These are phyloP conservation scores for Mucor ambiguus DNA, from an alignment of 371 early-diverging fungal species.

Conservation along the genomic window DNA sequence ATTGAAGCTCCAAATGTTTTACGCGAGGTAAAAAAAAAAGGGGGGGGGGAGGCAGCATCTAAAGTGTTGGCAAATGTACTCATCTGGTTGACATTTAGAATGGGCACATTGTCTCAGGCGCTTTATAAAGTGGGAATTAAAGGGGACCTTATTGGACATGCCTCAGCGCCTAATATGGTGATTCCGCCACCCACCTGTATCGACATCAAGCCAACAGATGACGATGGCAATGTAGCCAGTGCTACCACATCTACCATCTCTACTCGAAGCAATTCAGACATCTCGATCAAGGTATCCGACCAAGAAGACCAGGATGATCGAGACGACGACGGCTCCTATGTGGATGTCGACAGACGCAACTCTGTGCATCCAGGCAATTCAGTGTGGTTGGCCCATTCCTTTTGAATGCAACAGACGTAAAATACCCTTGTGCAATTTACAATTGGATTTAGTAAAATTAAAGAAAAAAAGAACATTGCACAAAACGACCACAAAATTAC, in stretches of 20 bases:
- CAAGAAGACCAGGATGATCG: slow-evolving; percentile 5
- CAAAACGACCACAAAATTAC: slow-evolving; percentile 3
- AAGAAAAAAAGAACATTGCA: slow-evolving; percentile 14
- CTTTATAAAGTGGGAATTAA: slow-evolving; percentile 27
- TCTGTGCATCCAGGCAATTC: slow-evolving; percentile 28
- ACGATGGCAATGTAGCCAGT: not conserved
- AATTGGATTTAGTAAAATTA: not conserved
- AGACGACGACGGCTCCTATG: not conserved
- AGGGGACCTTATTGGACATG: slow-evolving; percentile 30
- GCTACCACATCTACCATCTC: not conserved
- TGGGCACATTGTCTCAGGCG: slow-evolving; percentile 37
- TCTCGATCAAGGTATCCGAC: slow-evolving; percentile 2
- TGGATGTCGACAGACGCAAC: not conserved
- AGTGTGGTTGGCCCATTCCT: slow-evolving; percentile 20
- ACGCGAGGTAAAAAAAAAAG: slow-evolving; percentile 64
- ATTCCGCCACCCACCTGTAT: slow-evolving; percentile 20
- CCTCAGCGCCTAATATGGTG: slow-evolving; percentile 33
- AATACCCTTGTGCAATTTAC: slow-evolving; percentile 3
- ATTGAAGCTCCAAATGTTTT: slow-evolving; percentile 91
- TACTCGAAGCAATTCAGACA: not conserved
- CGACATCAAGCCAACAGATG: not conserved
- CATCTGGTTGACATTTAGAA: slow-evolving; percentile 19
- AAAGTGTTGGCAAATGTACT: not conserved
- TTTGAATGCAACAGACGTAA: not conserved
- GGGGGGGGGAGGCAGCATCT: not conserved